Base-by-base conservation (phyloP, 1,284 basidiomycete genomes). In the Mrakiaceae sp. region DNA sequence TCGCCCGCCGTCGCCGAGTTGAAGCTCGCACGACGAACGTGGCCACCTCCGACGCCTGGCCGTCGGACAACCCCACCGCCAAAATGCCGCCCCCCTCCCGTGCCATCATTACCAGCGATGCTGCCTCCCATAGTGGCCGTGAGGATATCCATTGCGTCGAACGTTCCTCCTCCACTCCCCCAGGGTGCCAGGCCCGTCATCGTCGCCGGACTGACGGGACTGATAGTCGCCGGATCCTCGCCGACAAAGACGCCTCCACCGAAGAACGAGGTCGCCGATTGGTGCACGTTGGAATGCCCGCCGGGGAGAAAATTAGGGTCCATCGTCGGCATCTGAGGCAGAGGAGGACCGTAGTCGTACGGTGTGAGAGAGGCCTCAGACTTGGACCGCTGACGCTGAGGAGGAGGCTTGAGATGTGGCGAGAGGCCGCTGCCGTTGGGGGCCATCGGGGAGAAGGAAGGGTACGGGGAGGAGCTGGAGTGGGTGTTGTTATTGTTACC, bases 301-400 rank as follows among this genome's bases (percentile, higher is more conserved):
- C 56, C 52, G 9, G 50, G 51, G 12, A 64, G 58, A 49, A 60
- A 48, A 16, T 54, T 61, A 3, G 64, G 64, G n/a, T 65, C 49
- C 64, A 65, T 65, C n/a, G 64, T 65, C 39, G 64, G 64, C 16
- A 53, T 55, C 11, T 56, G 52, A 47, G 60, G 53, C 6, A 46
- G 51, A 3, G 47, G 7, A 8, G 59, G 58, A 6, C 64, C 64
- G 16, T 61, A 65, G 46, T 65, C 64, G 49, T 65, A 65, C 14
- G 64, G 64, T 39, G 61, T 49, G 7, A 56, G 44, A 5, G 64
- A 65, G 2, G 58, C 60, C n/a, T 65, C 64, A 5, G 64, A 65
- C 4, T 55, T 49, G 4, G 64, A 65, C 8, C 64, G 58, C 11
- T 65, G 64, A 40, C 64, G 64, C 16, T 55, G 14, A 9, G 64